Percentiles rank a stretch among this genome's conserved stretches.
Evolutionary conservation across 2,329 filamentous ascomycete species (phyloP).

Genomic region (Colletotrichum sp.): DNA sequence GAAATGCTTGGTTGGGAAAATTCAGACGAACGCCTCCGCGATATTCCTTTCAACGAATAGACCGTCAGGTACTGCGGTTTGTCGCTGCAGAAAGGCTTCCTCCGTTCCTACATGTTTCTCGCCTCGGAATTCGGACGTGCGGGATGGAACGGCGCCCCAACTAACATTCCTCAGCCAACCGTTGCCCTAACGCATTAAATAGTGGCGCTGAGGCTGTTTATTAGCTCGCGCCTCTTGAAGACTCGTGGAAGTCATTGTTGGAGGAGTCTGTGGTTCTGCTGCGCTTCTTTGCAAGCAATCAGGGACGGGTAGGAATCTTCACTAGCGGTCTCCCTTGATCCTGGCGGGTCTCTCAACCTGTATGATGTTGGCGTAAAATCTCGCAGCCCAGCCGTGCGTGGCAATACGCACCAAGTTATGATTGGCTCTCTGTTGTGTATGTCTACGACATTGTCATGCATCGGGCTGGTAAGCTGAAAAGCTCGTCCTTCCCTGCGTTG

Average conservation of each 20-base stretch:
- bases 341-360: conserved; percentile 1
- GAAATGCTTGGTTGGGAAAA: neutral
- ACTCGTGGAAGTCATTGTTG: neutral
- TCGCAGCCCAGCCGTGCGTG: neutral
- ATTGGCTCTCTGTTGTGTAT: neutral
- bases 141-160: neutral
- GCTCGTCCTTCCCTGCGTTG: neutral
- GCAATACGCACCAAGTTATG: neutral
- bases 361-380: neutral
- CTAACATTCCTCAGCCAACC: conserved; percentile 3
- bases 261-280: neutral
- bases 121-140: neutral
- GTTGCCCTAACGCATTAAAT: neutral
- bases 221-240: neutral
- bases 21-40: neutral
- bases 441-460: conserved; percentile 13
- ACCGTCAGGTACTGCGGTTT: neutral
- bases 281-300: neutral
- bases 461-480: neutral
- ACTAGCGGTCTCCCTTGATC: neutral
- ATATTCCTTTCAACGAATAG: neutral
- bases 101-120: neutral
- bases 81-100: neutral
- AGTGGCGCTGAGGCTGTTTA: neutral
- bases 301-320: neutral